Conservation (phyloP, 1,284 basidiomycete genomes). For the Apiotrichum gracile region DNA sequence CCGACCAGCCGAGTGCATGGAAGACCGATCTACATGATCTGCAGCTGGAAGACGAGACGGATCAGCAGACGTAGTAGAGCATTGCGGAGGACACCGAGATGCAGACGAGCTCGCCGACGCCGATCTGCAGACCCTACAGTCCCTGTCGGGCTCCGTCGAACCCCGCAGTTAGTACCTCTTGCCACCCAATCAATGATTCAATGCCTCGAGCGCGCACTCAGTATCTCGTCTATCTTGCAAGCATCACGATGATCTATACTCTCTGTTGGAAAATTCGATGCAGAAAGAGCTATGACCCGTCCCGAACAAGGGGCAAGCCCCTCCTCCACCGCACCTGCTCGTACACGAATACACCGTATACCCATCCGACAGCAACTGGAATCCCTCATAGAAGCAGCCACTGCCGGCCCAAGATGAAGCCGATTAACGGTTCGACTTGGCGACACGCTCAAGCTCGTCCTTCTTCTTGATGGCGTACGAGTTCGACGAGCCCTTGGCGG, state of each 20-base stretch:
- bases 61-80: too few relatives aligned
- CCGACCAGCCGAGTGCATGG: too few relatives aligned
- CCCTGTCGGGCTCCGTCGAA: too few relatives aligned
- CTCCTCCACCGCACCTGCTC: slow-evolving; percentile 20
- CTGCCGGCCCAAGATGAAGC: slow-evolving; percentile 3
- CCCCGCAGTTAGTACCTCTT: neutral
- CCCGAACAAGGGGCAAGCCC: slow-evolving; percentile 10
- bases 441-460: slow-evolving; percentile 88
- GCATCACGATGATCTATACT: neutral
- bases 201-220: too few relatives aligned
- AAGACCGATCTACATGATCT: too few relatives aligned
- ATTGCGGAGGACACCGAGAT: too few relatives aligned
- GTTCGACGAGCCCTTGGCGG: slow-evolving; percentile 99
- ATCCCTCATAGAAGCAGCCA: neutral
- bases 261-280: slow-evolving; percentile 17
- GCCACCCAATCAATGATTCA: neutral
- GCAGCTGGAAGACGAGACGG: too few relatives aligned
- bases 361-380: slow-evolving; percentile 1
- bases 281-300: slow-evolving; percentile 21
- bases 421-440: slow-evolving; percentile 95
- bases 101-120: too few relatives aligned
- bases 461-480: slow-evolving; percentile 90
- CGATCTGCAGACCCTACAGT: too few relatives aligned
- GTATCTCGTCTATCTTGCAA: neutral
- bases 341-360: slow-evolving; percentile 19